phyloP scores from a whole-genome alignment of 2,329 filamentous ascomycete genomes.

The Neocucurbitaria cava region DNA sequence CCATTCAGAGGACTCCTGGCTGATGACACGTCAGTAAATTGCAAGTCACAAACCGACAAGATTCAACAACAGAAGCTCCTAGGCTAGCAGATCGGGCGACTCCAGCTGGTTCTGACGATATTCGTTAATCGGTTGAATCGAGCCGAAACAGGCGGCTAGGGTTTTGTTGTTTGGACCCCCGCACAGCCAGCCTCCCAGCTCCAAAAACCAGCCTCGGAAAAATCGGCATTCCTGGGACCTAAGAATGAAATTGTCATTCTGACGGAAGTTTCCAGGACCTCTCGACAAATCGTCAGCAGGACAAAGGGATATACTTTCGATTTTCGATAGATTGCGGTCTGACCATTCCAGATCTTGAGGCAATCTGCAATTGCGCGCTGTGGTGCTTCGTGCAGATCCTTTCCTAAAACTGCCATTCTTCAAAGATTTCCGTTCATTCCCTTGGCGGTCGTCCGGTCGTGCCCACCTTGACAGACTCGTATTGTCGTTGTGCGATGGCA shows the following conservation, averaged over 20 bases:
- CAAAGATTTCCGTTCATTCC: slow-evolving; percentile 23
- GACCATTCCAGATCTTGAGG: neutral
- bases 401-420: slow-evolving; percentile 20
- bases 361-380: neutral
- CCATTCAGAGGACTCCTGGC: slow-evolving; percentile 39
- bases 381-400: slow-evolving; percentile 23
- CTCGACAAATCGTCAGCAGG: neutral
- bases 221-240: neutral
- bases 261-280: neutral
- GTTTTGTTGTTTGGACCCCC: slow-evolving; percentile 22
- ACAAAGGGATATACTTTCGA: neutral
- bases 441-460: slow-evolving; percentile 26
- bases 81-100: neutral
- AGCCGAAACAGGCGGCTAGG: slow-evolving; percentile 24
- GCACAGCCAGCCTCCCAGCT: slow-evolving; percentile 15
- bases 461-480: neutral
- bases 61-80: slow-evolving; percentile 11
- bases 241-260: neutral
- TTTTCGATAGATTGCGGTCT: neutral
- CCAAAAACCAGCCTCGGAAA: neutral
- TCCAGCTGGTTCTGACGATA: neutral
- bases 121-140: slow-evolving; percentile 19
- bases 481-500: neutral
- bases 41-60: slow-evolving; percentile 5
- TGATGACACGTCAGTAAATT: slow-evolving; percentile 34